These are phyloP conservation scores for Plantago rigida DNA, from an alignment of 305 asterid species.

Conservation along the genomic window DNA sequence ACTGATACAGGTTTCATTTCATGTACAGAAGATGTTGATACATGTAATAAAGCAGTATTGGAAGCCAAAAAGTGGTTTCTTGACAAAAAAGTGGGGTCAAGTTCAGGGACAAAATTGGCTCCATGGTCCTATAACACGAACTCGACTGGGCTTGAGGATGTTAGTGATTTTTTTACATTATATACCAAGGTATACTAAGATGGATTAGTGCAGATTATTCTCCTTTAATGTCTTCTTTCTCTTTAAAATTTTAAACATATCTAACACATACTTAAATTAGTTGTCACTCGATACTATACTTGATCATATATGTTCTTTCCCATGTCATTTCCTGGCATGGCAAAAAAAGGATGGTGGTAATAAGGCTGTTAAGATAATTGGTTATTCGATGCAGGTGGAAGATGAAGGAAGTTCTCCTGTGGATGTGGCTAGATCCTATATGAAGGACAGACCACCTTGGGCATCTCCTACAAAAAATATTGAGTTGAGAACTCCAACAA, in stretches of 20 bases:
- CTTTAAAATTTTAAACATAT: neutral
- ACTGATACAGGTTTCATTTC: conserved; percentile 19
- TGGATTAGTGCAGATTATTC: conserved; percentile 11
- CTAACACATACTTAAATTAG: conserved; percentile 4
- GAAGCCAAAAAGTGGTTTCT: conserved; percentile 66
- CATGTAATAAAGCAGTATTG: conserved; percentile 40
- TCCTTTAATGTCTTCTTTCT: conserved; percentile 8
- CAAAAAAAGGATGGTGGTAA: conserved; percentile 18
- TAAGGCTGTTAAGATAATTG: conserved; percentile 24
- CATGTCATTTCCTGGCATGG: conserved; percentile 20
- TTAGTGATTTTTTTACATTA: conserved; percentile 27
- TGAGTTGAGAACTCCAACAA: conserved; percentile 47
- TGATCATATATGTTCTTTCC: conserved; percentile 7
- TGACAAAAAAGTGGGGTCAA: conserved; percentile 47
- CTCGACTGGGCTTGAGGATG: conserved; percentile 31
- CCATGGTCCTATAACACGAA: conserved; percentile 28
- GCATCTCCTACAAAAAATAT: conserved; percentile 45
- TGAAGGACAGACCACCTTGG: conserved; percentile 73
- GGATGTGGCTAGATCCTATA: conserved; percentile 67
- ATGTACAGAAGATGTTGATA: conserved; percentile 41
- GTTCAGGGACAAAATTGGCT: conserved; percentile 38
- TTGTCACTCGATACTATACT: conserved; percentile 9
- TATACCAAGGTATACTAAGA: conserved; percentile 14
- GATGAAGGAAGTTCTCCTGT: conserved; percentile 58
- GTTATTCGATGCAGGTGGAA: conserved; percentile 39